Base-by-base conservation (phyloP, 805 yeast species). In the Candida namnaoensis region DNA sequence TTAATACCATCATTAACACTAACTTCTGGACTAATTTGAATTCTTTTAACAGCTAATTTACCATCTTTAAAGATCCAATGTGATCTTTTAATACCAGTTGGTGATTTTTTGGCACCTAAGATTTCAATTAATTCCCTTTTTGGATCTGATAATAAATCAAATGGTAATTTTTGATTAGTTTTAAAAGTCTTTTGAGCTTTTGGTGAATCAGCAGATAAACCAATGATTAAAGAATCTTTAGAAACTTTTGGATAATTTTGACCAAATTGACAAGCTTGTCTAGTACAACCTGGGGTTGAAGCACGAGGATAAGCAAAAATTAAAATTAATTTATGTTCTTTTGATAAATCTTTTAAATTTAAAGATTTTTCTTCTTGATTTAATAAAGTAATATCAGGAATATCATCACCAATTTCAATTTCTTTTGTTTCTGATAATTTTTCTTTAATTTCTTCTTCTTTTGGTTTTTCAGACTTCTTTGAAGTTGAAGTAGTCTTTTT, bases 231-330 rank as follows among this genome's bases (percentile, higher is more conserved):
- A 2, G 80, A 81, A 24, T 72, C 73, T 34, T 73, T 64, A 37
- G 67, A 60, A 52, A 84, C 72, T 35, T 71, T 66, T 3, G 71
- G 67, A 58, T 65, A 80, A 51, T 76, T 76, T 48, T 76, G 80
- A 52, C 93, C 79, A 59, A 83, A 93, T 0, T 96, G 96, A 58
- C 84, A 75, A 3, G 90, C 97, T 64, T 91, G 99, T 52, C 88
- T 76, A 1, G 99, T 91, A 62, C 99, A 93, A 4, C 99, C 99
- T 1, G 96, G 96, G 1, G 98, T 91, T 25, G 83, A 78, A 0
- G 98, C 98, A 56, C 74, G 82, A 41, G 98, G 98, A 57, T 90
- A 91, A 15, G 95, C 84, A 61, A 81, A 78, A 25, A 78, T 65
- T 19, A 80, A 66, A 27, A 80, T 69, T 12, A 77, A 62, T 15